Evolutionary conservation across 2,329 filamentous ascomycete genomes (phyloP).

Genomic region (Aspergillus neotritici): DNA sequence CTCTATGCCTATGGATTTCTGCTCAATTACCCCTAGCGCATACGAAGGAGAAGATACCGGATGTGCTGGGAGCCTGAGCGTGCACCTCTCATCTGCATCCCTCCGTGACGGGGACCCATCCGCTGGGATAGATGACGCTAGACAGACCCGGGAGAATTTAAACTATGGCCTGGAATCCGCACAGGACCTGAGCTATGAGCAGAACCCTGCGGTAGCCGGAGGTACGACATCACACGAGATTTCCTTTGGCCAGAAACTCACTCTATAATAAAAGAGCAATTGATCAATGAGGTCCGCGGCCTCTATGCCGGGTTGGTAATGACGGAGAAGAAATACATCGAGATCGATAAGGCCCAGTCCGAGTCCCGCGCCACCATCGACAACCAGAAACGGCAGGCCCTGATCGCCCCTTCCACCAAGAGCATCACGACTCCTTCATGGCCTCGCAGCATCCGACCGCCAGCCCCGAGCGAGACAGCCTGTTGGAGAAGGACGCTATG

Average conservation of each 20-base stretch:
- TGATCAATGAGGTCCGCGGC: conserved; percentile 64
- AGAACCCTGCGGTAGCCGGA: conserved; percentile 17
- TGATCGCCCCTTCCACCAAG: conserved; percentile 73
- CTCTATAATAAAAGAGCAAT: conserved; percentile 68
- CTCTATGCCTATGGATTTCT: too few relatives aligned
- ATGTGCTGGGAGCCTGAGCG: too few relatives aligned
- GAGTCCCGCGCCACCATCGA: conserved; percentile 48
- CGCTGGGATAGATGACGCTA: too few relatives aligned
- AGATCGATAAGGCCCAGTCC: conserved; percentile 64
- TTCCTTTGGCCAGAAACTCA: conserved; percentile 58
- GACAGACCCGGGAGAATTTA: too few relatives aligned
- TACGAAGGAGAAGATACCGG: too few relatives aligned
- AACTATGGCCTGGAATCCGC: conserved; percentile 15
- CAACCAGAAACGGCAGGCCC: conserved; percentile 73
- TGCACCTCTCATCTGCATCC: too few relatives aligned
- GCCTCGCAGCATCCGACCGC: conserved; percentile 82
- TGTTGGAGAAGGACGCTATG: conserved; percentile 83
- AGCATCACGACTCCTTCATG: conserved; percentile 81
- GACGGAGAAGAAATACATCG: conserved; percentile 82
- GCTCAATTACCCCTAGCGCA: too few relatives aligned
- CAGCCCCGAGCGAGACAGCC: conserved; percentile 56
- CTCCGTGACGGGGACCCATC: too few relatives aligned
- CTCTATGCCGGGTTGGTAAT: conserved; percentile 72
- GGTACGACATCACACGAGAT: conserved; percentile 31
- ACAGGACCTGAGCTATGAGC: conserved; percentile 12